phyloP scores from a whole-genome alignment of 192 early-diverging fungal species.

The Funneliformis geosporum region DNA sequence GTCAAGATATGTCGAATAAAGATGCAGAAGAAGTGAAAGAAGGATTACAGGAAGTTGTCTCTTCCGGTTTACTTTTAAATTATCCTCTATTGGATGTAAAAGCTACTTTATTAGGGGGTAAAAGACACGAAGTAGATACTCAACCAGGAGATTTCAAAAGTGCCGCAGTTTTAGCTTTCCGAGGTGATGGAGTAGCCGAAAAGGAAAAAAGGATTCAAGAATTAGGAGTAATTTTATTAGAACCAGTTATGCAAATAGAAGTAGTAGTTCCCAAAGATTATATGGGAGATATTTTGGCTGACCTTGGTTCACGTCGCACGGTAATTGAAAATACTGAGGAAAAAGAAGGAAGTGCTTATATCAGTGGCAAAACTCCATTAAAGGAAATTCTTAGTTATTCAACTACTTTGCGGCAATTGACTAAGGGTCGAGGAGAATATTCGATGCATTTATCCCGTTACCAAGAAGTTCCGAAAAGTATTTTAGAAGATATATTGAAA shows the following conservation, averaged over 20 bases:
- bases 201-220: constrained; percentile 19
- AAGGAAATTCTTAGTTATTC: constrained; percentile 5
- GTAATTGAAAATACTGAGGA: constrained; percentile 15
- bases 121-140: constrained; percentile 11
- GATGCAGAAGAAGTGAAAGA: constrained; percentile 12
- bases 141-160: constrained; percentile 11
- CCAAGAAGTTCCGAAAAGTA: not conserved
- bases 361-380: not conserved
- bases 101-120: constrained; percentile 11
- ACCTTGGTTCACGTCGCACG: not conserved
- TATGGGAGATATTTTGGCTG: constrained; percentile 24
- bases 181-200: constrained; percentile 10
- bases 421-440: not conserved
- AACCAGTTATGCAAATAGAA: constrained; percentile 28
- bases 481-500: constrained; percentile 16
- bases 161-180: constrained; percentile 10
- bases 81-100: constrained; percentile 7
- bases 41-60: constrained; percentile 5
- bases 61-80: constrained; percentile 18
- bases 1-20: constrained; percentile 15
- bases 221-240: constrained; percentile 25
- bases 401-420: not conserved
- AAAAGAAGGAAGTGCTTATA: not conserved
- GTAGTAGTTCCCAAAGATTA: constrained; percentile 22
- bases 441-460: constrained; percentile 19